Evolutionary conservation across 805 yeast genomes (phyloP).

Genomic region (Cyberlindnera euphorbiiphila): DNA sequence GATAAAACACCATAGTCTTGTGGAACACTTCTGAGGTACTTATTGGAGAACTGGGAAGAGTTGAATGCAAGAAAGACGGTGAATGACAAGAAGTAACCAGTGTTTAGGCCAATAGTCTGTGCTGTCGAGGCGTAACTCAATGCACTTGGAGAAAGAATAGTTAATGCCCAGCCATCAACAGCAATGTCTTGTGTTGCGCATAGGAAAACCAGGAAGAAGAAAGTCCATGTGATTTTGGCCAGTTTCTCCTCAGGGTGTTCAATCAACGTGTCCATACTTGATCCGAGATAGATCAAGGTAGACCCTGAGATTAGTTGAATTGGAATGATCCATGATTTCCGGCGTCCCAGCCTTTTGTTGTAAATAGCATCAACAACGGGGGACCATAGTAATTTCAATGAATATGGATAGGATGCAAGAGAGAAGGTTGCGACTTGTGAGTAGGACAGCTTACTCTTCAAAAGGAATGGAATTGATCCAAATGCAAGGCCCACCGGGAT

Average conservation of each 20-base stretch:
- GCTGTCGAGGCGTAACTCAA: slow-evolving; percentile 95
- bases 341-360: slow-evolving; percentile 62
- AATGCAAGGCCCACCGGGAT: slow-evolving; percentile 94
- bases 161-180: slow-evolving; percentile 98
- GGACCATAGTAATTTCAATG: slow-evolving; percentile 89
- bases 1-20: slow-evolving; percentile 61
- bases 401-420: slow-evolving; percentile 91
- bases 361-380: slow-evolving; percentile 92
- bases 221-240: slow-evolving; percentile 57
- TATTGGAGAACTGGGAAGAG: slow-evolving; percentile 90
- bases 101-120: slow-evolving; percentile 90
- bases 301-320: slow-evolving; percentile 78
- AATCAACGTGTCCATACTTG: slow-evolving; percentile 46
- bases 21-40: slow-evolving; percentile 65
- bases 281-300: slow-evolving; percentile 64
- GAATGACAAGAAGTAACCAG: slow-evolving; percentile 88
- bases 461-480: slow-evolving; percentile 87
- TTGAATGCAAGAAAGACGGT: slow-evolving; percentile 88
- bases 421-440: slow-evolving; percentile 90
- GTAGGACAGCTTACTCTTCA: slow-evolving; percentile 78
- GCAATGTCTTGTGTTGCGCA: slow-evolving; percentile 99
- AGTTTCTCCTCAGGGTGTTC: slow-evolving; percentile 48
- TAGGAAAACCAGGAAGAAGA: slow-evolving; percentile 73
- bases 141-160: slow-evolving; percentile 72
- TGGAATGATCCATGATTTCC: slow-evolving; percentile 94